Percentiles rank a stretch among this genome's conserved stretches.
Evolutionary conservation across 371 early-diverging fungal genomes (phyloP).

Genomic region (Mucor piriformis): DNA sequence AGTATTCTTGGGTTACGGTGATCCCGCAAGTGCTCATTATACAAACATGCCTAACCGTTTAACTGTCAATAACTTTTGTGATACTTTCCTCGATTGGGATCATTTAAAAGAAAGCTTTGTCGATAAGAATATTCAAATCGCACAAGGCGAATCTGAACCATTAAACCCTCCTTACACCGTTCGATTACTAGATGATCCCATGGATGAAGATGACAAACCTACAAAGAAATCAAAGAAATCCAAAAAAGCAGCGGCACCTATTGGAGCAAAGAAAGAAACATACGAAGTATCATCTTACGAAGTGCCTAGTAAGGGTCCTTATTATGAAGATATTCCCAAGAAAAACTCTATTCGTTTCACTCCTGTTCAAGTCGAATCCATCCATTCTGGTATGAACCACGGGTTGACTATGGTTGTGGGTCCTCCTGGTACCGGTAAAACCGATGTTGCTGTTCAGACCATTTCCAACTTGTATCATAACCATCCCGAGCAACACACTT

Average conservation of each 20-base stretch:
- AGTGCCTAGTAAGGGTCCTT: conserved; percentile 74
- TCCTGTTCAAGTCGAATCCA: conserved; percentile 85
- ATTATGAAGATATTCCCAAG: conserved; percentile 65
- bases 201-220: conserved; percentile 31
- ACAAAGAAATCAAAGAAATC: conserved; percentile 53
- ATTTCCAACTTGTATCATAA: conserved; percentile 92
- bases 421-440: conserved; percentile 97
- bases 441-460: conserved; percentile 95
- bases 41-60: conserved; percentile 57
- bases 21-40: conserved; percentile 79
- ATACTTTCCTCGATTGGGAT: conserved; percentile 84
- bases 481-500: conserved; percentile 83
- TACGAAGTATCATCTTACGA: conserved; percentile 64
- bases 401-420: conserved; percentile 94
- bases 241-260: conserved; percentile 36
- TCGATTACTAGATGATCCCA: conserved; percentile 44
- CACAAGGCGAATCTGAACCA: conserved; percentile 30
- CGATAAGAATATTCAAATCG: conserved; percentile 3
- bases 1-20: conserved; percentile 92
- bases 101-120: conserved; percentile 79
- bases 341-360: conserved; percentile 85
- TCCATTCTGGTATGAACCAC: conserved; percentile 78
- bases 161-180: conserved; percentile 68
- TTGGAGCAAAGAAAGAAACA: conserved; percentile 34
- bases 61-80: conserved; percentile 72